Base-by-base conservation (phyloP, 176 grass and related monocot genomes). In the Puccinellia tenuiflora region DNA sequence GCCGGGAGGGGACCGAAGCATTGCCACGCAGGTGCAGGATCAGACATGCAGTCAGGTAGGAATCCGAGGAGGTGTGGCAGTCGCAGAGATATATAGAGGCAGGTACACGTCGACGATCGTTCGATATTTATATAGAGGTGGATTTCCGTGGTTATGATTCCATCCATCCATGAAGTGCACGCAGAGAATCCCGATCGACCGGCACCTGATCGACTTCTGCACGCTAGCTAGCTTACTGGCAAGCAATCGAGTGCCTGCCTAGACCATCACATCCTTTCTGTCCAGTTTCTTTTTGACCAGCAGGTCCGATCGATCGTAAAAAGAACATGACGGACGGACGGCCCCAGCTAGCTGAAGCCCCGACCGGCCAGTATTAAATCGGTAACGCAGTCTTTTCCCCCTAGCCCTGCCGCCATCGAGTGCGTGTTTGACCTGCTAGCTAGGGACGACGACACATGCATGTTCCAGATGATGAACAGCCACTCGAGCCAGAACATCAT, bases 221-320 rank as follows among this genome's bases (percentile, higher is more conserved):
- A 54, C 21, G 10, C 48, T n/a, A n/a, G n/a, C n/a, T n/a, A n/a
- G n/a, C n/a, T n/a, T 12, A 7, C 16, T 51, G 13, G 30, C 48
- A 76, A 54, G 30, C 48, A 76, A 54, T 76, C 29, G 13, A 51
- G 71, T 75, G 71, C 71, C 31, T 75, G 71, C 71, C 31, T 33
- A 51, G 17, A 33, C 71, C 71, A 1, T 52, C 9, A 26, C 71
- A 1, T 52, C 9, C 46, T 50, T 66, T 66, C 28, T 21, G 71
- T 10, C 45, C 5, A 2, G 50, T n/a, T n/a, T n/a, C 2, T 10
- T 31, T 74, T 74, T 74, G 70, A 74, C 71, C 71, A 33, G 10
- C 3, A 6, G 20, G 50, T 33, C 28, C 10, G 17, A 52, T 37
- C 35, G 22, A n/a, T n/a, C n/a, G n/a, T n/a, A 24, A 22, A 24